Percentiles rank a stretch among this genome's conserved stretches.
Evolutionary conservation across 371 early-diverging fungal species (phyloP).

Genomic region (Mucor saturninus): DNA sequence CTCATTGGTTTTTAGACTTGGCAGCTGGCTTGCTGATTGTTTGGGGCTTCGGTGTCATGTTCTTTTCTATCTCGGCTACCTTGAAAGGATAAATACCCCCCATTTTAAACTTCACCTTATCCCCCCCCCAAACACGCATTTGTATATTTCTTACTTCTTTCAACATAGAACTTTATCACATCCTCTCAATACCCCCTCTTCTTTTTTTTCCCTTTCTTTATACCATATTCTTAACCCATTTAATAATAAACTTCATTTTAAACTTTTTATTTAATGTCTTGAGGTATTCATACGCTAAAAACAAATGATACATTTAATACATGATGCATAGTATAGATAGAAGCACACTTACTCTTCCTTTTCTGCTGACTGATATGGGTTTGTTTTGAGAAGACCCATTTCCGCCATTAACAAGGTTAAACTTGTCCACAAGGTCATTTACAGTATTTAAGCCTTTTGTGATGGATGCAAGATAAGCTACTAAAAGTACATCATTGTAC

Average conservation of each 20-base stretch:
- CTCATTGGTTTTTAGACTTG: constrained; percentile 31
- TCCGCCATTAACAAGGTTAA: constrained; percentile 45
- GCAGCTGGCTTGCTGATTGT: constrained; percentile 38
- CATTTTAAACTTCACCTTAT: not conserved
- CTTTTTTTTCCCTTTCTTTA: not conserved
- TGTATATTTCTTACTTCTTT: not conserved
- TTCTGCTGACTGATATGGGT: constrained; percentile 19
- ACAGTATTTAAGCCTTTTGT: constrained; percentile 78
- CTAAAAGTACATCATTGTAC: constrained; percentile 81
- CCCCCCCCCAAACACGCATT: not conserved
- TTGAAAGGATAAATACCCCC: constrained; percentile 18
- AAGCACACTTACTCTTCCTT: constrained; percentile 29
- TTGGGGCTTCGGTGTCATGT: constrained; percentile 48
- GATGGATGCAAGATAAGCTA: constrained; percentile 75
- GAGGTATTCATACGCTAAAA: constrained; percentile 14
- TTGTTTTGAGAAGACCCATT: constrained; percentile 20
- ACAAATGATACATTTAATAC: not conserved
- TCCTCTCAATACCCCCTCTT: not conserved
- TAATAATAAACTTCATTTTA: not conserved
- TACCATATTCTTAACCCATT: not conserved
- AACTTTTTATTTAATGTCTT: constrained; percentile 6
- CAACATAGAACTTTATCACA: not conserved
- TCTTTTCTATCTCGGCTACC: constrained; percentile 36
- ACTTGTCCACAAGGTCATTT: constrained; percentile 65
- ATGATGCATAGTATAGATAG: not conserved